A percentile compares a stretch with the other conserved stretches of the same genome.
phyloP scores from a whole-genome alignment of 192 early-diverging fungal species.

The Linnemannia exigua region DNA sequence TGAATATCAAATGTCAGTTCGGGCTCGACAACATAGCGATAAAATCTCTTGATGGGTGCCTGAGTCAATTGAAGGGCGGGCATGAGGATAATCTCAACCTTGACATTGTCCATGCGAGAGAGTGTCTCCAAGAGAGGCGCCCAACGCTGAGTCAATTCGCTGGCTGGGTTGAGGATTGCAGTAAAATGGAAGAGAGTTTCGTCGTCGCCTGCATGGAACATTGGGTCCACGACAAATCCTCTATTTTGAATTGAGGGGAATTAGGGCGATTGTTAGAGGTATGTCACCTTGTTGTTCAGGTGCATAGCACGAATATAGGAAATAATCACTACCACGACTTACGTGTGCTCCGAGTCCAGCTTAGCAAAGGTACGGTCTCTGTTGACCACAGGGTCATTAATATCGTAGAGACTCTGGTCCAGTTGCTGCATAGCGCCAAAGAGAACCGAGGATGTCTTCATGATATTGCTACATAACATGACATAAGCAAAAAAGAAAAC shows the following conservation, averaged over 20 bases:
- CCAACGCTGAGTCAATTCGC: constrained; percentile 85
- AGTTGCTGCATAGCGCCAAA: constrained; percentile 20
- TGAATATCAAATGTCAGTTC: constrained; percentile 74
- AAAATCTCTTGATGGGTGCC: constrained; percentile 89
- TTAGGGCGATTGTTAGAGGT: too few relatives aligned
- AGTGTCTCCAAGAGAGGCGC: constrained; percentile 79
- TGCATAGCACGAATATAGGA: too few relatives aligned
- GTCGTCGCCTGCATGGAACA: constrained; percentile 31
- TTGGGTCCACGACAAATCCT: constrained; percentile 35
- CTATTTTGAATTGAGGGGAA: not conserved
- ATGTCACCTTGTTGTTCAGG: too few relatives aligned
- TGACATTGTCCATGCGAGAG: constrained; percentile 71
- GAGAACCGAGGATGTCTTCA: constrained; percentile 38
- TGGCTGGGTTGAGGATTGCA: constrained; percentile 84
- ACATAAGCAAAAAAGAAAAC: not conserved
- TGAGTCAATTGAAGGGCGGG: constrained; percentile 69
- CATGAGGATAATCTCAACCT: constrained; percentile 78
- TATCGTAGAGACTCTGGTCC: constrained; percentile 46
- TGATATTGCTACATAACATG: constrained; percentile 19
- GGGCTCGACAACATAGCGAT: constrained; percentile 84
- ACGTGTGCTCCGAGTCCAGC: constrained; percentile 28
- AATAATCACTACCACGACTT: not conserved
- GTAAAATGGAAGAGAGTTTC: constrained; percentile 58
- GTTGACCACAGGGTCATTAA: constrained; percentile 26
- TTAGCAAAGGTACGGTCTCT: constrained; percentile 38